Evolutionary conservation across 1,284 basidiomycete genomes (phyloP).

Genomic region (Anthracocystis panici-leucophaei): DNA sequence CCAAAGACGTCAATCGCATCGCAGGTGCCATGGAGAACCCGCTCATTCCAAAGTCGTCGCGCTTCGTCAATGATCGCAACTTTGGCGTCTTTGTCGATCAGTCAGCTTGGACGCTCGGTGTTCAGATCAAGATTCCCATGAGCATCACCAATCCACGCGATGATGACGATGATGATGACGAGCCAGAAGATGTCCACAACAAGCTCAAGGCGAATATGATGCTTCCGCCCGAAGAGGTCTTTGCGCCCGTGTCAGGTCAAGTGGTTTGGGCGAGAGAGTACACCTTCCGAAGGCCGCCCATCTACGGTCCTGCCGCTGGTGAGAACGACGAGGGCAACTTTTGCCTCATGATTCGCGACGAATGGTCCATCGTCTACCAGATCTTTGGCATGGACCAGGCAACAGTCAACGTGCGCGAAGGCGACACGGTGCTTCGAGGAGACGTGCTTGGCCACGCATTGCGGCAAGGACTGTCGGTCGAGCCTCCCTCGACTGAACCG

Average conservation of each 20-base stretch:
- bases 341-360: constrained; percentile 60
- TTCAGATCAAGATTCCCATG: constrained; percentile 45
- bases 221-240: constrained; percentile 47
- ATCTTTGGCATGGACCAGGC: constrained; percentile 52
- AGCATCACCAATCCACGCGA: constrained; percentile 46
- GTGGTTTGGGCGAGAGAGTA: constrained; percentile 59
- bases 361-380: constrained; percentile 62
- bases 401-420: constrained; percentile 26
- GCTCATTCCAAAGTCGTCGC: constrained; percentile 40
- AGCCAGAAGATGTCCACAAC: constrained; percentile 4
- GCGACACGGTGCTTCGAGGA: constrained; percentile 51
- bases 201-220: constrained; percentile 16
- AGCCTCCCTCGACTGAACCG: constrained; percentile 42
- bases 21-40: constrained; percentile 59
- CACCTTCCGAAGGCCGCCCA: constrained; percentile 39
- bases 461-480: constrained; percentile 25
- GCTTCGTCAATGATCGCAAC: constrained; percentile 33
- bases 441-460: constrained; percentile 52
- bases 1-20: constrained; percentile 50
- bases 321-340: constrained; percentile 55
- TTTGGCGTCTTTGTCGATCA: constrained; percentile 50
- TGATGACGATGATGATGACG: constrained; percentile 25
- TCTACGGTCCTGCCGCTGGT: constrained; percentile 46
- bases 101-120: constrained; percentile 45
- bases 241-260: constrained; percentile 56